Evolutionary conservation across 305 asterid genomes (phyloP), one percentile per base, ranked within the genome.

Genomic region (Solanum hybrid): DNA sequence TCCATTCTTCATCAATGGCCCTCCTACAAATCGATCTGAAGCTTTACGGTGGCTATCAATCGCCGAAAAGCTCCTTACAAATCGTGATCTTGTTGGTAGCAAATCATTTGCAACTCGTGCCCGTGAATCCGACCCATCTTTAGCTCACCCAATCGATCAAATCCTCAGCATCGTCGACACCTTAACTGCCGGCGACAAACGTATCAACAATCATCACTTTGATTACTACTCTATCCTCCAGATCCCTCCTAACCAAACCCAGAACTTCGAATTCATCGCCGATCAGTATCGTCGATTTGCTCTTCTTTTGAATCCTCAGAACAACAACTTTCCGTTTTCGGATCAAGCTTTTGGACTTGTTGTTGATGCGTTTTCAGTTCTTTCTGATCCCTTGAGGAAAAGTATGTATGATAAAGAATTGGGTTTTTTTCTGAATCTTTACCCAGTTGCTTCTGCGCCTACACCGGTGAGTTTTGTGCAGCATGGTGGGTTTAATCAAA

Each of bases 31-130:
- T 15, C 90, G 94, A 78, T 96, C 95, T 36, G 96, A 97, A 95
- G 99, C 99, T 9, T 91, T 95, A 26, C 92, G 94, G 29, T 95
- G 96, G 95, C 90, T 96, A 31, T 81, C 94, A 4, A 92, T 92
- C 36, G 95, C 98, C 15, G 98, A 96, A 91, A 94, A 93, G 91
- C 94, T 95, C 6, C 88, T 96, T 3, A 77, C 92, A 11, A 88
- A 92, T 4, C 94, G 95, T 22, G 97, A 96, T 92, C 89, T 94
- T 4, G 38, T 92, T 24, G 96, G 99, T 0, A 95, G 98, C 95
- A 97, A 97, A 91, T 94, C 99, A 3, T 96, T 96, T 91, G 99
- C 99, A 6, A 90, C 98, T 12, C 95, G 96, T 24, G 98, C 99
- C n/a, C 95, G 96, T 27, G 98, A 97, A 90, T 93, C 98, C 87